Evolutionary conservation across 768 basidiomycete genomes (phyloP), one percentile per base, ranked within the genome.

Genomic region (Zangia roseola): DNA sequence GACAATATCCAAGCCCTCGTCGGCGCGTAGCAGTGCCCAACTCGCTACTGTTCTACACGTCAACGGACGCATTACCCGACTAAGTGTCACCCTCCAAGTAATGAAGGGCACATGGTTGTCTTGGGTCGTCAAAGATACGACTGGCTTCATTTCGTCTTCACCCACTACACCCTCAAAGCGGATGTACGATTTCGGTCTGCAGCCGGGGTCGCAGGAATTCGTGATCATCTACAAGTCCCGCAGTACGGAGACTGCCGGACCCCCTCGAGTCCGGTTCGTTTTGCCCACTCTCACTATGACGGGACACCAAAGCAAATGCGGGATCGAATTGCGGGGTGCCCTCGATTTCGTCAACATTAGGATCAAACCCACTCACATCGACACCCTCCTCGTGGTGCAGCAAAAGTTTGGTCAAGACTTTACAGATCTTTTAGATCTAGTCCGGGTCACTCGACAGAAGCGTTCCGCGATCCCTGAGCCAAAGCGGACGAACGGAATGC

Each of bases 381-480:
- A 94, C 60, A 88, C 86, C 5, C 65, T 93, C 4, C 75, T 94
- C 3, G 80, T 79, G 5, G 86, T 94, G 9, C 91, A 92, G 60
- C 88, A 90, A 54, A 92, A 92, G 60, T 93, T 93, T 49, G 91
- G 89, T 6, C 85, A 87, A 58, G 91, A 94, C 67, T 88, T 93
- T 67, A 86, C 87, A 54, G 91, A 94, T 50, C 72, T 93, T 23
- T 67, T 93, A 12, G 69, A 76, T 6, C 64, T 93, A 41, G 73
- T 90, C 26, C 78, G 80, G 53, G 76, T 88, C 60, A 86, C 79
- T 10, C 80, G 81, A 23, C 63, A 55, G 33, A 68, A 61, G 46
- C 56, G 56, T 45, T 45, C 51, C 24, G 42, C 46, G n/a, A 39
- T 39, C 53, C 20, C 55, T 25, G 40, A 33, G 39, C 30, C 51